Conservation (phyloP, 1,139 yeast species). For the Debaryomyces coudertii region DNA sequence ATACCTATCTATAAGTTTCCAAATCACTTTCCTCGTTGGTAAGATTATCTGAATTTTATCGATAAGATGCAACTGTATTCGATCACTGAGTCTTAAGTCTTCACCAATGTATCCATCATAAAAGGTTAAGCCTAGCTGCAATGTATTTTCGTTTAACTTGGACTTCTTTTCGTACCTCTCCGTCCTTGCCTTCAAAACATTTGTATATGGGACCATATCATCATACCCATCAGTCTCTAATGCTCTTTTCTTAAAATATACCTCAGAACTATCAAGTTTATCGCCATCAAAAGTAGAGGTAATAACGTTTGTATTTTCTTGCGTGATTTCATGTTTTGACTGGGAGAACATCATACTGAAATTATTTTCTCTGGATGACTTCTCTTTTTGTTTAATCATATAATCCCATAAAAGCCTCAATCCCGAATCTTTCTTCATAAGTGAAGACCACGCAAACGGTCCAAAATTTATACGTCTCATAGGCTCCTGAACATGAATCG, state of each 20-base stretch:
- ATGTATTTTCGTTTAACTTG: constrained; percentile 21
- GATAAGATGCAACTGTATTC: constrained; percentile 34
- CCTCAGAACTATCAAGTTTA: constrained; percentile 23
- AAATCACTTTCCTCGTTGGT: constrained; percentile 36
- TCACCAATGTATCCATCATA: constrained; percentile 33
- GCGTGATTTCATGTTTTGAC: constrained; percentile 24
- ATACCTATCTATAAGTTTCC: constrained; percentile 36
- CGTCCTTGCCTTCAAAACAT: constrained; percentile 24
- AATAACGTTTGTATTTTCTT: constrained; percentile 29
- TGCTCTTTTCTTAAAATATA: constrained; percentile 34
- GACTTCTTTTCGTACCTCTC: constrained; percentile 20
- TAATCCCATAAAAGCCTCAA: constrained; percentile 38
- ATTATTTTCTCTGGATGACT: constrained; percentile 26
- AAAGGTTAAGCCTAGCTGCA: constrained; percentile 34
- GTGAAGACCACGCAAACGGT: constrained; percentile 52
- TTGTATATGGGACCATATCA: constrained; percentile 39
- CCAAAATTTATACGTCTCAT: constrained; percentile 47
- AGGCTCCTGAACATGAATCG: constrained; percentile 41
- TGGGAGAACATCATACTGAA: constrained; percentile 22
- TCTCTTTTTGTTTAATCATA: constrained; percentile 23
- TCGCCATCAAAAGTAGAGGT: constrained; percentile 18
- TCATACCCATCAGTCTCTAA: constrained; percentile 40
- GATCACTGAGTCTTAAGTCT: constrained; percentile 36
- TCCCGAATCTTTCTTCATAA: constrained; percentile 53
- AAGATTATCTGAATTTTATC: constrained; percentile 35